Percentiles rank a stretch among this genome's conserved stretches.
These are phyloP conservation scores for Camelina neglecta DNA, from an alignment of 345 rosid genomes.

Conservation along the genomic window DNA sequence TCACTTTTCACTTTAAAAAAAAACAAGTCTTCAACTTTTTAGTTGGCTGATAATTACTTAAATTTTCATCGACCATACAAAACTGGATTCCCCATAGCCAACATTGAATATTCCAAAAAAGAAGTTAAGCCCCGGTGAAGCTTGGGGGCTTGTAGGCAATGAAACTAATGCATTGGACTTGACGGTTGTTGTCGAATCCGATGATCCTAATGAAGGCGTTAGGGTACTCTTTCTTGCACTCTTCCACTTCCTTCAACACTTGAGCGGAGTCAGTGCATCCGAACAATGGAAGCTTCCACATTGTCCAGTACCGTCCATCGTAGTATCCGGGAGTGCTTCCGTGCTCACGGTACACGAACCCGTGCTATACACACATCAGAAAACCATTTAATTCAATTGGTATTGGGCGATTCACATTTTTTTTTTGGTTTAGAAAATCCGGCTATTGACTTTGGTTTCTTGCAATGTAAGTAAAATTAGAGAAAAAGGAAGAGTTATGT, in stretches of 20 bases:
- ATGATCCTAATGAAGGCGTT: conserved; percentile 44
- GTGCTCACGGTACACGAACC: conserved; percentile 50
- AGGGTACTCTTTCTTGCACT: conserved; percentile 47
- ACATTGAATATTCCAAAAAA: neutral
- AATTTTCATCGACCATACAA: neutral
- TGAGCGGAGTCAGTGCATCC: conserved; percentile 47
- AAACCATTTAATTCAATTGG: neutral
- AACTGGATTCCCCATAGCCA: neutral
- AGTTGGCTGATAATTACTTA: neutral
- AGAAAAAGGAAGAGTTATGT: neutral
- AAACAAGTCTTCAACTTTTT: neutral
- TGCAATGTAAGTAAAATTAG: neutral
- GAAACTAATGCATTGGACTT: conserved; percentile 52
- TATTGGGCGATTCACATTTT: neutral
- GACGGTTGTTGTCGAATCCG: conserved; percentile 49
- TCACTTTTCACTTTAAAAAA: neutral
- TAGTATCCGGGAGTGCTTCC: conserved; percentile 44
- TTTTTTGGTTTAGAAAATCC: neutral
- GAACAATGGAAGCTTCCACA: conserved; percentile 51
- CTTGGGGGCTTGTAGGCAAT: conserved; percentile 49
- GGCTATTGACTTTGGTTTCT: neutral
- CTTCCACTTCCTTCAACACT: conserved; percentile 48
- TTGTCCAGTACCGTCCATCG: conserved; percentile 51
- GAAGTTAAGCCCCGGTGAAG: conserved; percentile 38
- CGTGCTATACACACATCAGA: conserved; percentile 28